Base-by-base conservation (phyloP, 371 early-diverging fungal genomes). In the Thermomucor indicae-seudaticae region DNA sequence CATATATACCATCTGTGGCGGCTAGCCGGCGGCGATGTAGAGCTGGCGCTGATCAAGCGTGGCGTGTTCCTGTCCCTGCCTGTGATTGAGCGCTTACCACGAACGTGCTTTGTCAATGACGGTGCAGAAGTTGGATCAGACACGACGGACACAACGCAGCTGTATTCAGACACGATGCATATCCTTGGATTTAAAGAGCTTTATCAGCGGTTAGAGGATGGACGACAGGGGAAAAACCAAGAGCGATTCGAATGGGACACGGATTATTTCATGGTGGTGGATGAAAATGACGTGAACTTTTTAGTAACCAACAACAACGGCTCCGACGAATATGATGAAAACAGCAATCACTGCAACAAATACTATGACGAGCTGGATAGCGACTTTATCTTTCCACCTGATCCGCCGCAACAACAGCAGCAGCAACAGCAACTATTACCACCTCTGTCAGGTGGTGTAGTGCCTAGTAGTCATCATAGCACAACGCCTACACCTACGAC, bases 11-110 rank as follows among this genome's bases (percentile, higher is more conserved):
- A 81, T 51, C 66, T 84, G 43, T 83, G 84, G 83, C 79, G 76
- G 35, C 40, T 87, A 27, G 85, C 83, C 4, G 84, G 84, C 11
- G 85, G 84, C 2, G 84, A 84, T 55, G 82, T 83, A 0, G 84
- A 80, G 43, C 49, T 79, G 5, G 80, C 81, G 53, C 66, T 81
- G 35, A 70, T 71, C 16, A 80, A 75, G 45, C 62, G 75, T 29
- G 80, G 79, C 5, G 75, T 72, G 1, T 73, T 81, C 22, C 53
- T 72, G 16, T 78, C 78, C 1, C 78, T 80, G 16, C 83, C 87
- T 1, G 72, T 80, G 23, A 81, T 86, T 39, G 77, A 81, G 45
- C 64, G 76, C 16, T 48, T 85, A 16, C 85, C 87, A 6, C 67
- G 69, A 3, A 53, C 71, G 2, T 77, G 78, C 19, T 56, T 58